Base-by-base conservation (phyloP, 306 rosid species). In the Cucumis sativus region DNA sequence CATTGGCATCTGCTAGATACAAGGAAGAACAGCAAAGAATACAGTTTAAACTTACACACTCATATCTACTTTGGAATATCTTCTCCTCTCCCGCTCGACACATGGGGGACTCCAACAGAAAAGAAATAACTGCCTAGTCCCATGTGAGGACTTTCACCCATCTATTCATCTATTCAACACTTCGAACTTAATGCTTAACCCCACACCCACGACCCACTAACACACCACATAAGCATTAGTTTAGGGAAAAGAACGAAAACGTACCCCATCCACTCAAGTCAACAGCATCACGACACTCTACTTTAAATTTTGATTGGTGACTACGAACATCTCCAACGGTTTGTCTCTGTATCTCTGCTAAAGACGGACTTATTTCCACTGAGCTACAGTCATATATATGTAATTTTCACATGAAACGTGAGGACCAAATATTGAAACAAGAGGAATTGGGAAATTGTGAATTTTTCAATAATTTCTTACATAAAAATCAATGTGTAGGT, bases 361-460 rank as follows among this genome's bases (percentile, higher is more conserved):
- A 91, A 64, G 96, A 82, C 39, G 95, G 89, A 86, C 98, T 94
- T 75, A 94, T 92, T 86, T 94, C 98, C 79, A 94, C 98, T 83
- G 97, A 92, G 81, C 98, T 92, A 90, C 58, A 82, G 80, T 82
- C 54, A 75, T 80, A 79, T 77, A 80, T 77, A 80, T 72, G 87
- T 75, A 49, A 61, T 61, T 81, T 67, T 74, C 56, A 52, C 20
- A 18, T 69, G 39, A 69, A 6, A 69, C 55, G 11, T 20, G 39
- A 23, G 75, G 75, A 69, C 28, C 20, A 25, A 69, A 69, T 20
- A 69, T 41, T 69, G 75, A 69, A 21, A 76, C 66, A 17, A 57
- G 59, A 14, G 56, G 25, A 45, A 8, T 57, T 17, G 39, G 33
- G 20, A 51, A 37, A 40, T 37, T 37, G 49, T 9, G 47, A 15